Evolutionary conservation across 2,329 filamentous ascomycete genomes (phyloP).

Genomic region (Lasiodiplodia sp.): DNA sequence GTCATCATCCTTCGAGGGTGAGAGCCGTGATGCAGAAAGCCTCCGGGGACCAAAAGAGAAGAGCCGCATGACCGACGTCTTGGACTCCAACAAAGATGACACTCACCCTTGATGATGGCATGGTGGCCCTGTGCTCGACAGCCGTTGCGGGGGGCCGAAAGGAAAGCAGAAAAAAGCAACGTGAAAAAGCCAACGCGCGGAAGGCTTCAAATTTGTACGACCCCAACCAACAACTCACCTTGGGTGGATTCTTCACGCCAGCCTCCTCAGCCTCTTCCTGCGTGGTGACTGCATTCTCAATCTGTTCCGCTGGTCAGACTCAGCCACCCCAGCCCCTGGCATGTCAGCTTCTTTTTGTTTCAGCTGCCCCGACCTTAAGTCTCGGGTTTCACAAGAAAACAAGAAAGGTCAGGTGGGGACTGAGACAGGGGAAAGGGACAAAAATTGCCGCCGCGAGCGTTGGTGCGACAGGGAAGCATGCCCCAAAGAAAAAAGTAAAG

Average conservation of each 20-base stretch:
- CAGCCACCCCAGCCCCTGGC: not conserved
- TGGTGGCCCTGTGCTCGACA: not conserved
- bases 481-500: not conserved
- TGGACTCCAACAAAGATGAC: not conserved
- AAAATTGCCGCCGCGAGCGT: not conserved
- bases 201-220: constrained; percentile 16
- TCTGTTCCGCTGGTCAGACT: constrained; percentile 34
- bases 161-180: not conserved
- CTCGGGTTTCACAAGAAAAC: constrained; percentile 11
- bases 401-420: not conserved
- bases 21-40: not conserved
- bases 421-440: not conserved
- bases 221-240: constrained; percentile 39
- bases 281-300: constrained; percentile 48
- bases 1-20: not conserved
- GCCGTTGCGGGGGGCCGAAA: constrained; percentile 5
- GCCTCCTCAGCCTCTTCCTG: constrained; percentile 47
- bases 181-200: too few species aligned
- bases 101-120: not conserved
- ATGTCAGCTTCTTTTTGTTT: constrained; percentile 17
- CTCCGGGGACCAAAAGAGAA: not conserved
- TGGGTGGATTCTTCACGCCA: constrained; percentile 52
- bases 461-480: not conserved
- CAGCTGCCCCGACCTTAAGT: not conserved
- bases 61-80: not conserved